Percentiles rank a stretch among this genome's conserved stretches.
These are phyloP conservation scores for Aspergillus hiratsukae DNA, from an alignment of 2,329 filamentous ascomycete genomes.

Conservation along the genomic window DNA sequence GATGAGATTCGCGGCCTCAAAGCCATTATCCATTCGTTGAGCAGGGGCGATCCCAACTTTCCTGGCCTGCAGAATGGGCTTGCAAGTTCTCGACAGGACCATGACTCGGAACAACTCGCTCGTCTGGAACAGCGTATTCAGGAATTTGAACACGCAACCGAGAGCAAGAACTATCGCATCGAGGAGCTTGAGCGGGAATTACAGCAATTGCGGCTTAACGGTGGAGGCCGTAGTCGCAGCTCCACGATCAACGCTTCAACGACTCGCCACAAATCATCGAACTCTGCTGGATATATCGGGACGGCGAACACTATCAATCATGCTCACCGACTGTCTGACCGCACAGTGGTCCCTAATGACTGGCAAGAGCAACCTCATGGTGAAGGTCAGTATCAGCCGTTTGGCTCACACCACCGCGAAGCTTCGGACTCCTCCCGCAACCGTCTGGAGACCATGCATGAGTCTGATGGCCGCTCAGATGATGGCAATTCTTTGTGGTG, in stretches of 20 bases:
- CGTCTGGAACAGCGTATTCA: slow-evolving; percentile 75
- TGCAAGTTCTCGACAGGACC: slow-evolving; percentile 27
- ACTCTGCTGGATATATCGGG: slow-evolving; percentile 23
- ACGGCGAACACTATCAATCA: slow-evolving; percentile 26
- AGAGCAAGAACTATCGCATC: slow-evolving; percentile 69
- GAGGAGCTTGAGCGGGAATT: slow-evolving; percentile 83
- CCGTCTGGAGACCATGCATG: slow-evolving; percentile 39
- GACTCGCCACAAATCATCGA: slow-evolving; percentile 30
- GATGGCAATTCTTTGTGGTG: slow-evolving; percentile 78
- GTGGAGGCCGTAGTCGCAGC: slow-evolving; percentile 28
- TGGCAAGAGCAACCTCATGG: slow-evolving; percentile 33
- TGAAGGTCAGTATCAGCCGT: slow-evolving; percentile 20
- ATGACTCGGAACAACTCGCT: slow-evolving; percentile 52
- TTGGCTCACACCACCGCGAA: slow-evolving; percentile 24
- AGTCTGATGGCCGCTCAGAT: slow-evolving; percentile 54
- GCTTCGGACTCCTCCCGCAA: slow-evolving; percentile 24
- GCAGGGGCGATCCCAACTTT: slow-evolving; percentile 52
- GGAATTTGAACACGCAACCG: slow-evolving; percentile 68
- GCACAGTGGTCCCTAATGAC: slow-evolving; percentile 39
- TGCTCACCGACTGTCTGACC: slow-evolving; percentile 39
- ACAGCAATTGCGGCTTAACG: slow-evolving; percentile 37
- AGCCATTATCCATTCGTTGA: slow-evolving; percentile 94
- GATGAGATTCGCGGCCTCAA: slow-evolving; percentile 96
- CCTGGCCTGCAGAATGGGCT: slow-evolving; percentile 26
- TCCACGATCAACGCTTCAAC: slow-evolving; percentile 33